A percentile compares a stretch with the other conserved stretches of the same genome.
These are phyloP conservation scores for Talaromyces sp. DNA, from an alignment of 2,329 filamentous ascomycete genomes.

Conservation along the genomic window DNA sequence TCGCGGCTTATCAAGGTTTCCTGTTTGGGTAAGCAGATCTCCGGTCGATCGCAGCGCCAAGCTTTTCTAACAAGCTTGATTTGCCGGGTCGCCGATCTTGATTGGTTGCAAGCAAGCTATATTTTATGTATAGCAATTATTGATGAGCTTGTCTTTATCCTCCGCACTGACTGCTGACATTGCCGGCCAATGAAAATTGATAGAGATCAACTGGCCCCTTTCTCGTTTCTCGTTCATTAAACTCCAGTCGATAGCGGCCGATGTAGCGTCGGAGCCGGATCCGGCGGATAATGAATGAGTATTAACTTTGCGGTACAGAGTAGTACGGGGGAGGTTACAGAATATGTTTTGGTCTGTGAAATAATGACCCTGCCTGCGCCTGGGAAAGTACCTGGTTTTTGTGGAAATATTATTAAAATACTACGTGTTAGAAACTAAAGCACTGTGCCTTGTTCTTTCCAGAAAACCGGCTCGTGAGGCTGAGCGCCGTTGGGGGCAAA, in stretches of 20 bases:
- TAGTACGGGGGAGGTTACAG: too few relatives aligned
- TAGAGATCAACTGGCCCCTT: background rate
- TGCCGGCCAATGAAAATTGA: too few relatives aligned
- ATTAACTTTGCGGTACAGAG: too few relatives aligned
- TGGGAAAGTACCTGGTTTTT: background rate
- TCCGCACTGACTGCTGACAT: too few relatives aligned
- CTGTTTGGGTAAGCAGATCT: background rate
- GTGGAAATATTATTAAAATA: background rate
- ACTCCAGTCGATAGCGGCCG: background rate
- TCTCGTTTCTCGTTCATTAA: background rate
- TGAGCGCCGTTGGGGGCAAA: background rate
- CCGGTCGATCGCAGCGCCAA: background rate
- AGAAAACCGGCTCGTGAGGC: background rate
- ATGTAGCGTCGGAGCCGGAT: background rate
- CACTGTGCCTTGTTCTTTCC: background rate
- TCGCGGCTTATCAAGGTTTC: background rate
- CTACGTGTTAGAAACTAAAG: too few relatives aligned
- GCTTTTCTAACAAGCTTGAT: background rate
- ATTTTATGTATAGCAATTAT: background rate
- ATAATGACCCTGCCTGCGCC: background rate
- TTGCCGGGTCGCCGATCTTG: too few relatives aligned
- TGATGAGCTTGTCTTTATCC: background rate
- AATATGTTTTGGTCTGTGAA: background rate
- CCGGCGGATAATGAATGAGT: too few relatives aligned
- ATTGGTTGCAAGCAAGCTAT: too few relatives aligned